A percentile compares a stretch with the other conserved stretches of the same genome.
Conservation (phyloP, 2,329 filamentous ascomycete species). For the Colletotrichum spaethianum region DNA sequence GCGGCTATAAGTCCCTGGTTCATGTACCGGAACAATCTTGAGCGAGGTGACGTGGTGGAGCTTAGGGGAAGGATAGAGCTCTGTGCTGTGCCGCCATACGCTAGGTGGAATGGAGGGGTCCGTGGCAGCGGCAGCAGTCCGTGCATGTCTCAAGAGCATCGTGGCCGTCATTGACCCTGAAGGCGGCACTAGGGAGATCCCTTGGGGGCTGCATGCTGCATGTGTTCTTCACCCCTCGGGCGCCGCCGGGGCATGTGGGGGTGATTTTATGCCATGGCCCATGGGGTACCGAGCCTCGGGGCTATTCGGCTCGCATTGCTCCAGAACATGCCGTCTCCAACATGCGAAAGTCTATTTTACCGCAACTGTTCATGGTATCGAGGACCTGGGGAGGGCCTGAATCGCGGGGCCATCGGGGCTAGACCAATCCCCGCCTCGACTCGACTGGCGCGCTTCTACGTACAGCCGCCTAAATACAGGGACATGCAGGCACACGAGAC, state of each 20-base stretch:
- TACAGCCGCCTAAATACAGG: constrained; percentile 12
- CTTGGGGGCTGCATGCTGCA: constrained; percentile 26
- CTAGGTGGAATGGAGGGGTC: constrained; percentile 24
- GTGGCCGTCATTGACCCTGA: constrained; percentile 29
- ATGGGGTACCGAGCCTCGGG: constrained; percentile 24
- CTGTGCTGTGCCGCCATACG: constrained; percentile 12
- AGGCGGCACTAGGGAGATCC: constrained; percentile 30
- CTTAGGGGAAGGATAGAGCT: constrained; percentile 9
- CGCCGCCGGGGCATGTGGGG: constrained; percentile 32
- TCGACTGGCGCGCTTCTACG: constrained; percentile 40
- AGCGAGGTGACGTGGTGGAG: constrained; percentile 38
- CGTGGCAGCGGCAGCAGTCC: constrained; percentile 5
- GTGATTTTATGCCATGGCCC: too few species aligned
- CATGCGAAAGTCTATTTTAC: constrained; percentile 30
- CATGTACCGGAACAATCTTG: constrained; percentile 36
- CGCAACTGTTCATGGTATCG: neutral
- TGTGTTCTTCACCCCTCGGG: constrained; percentile 28
- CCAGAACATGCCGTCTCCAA: constrained; percentile 23
- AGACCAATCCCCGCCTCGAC: constrained; percentile 34
- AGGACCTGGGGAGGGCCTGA: constrained; percentile 22
- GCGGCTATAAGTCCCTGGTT: constrained; percentile 36
- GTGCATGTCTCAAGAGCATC: constrained; percentile 24
- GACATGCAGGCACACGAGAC: constrained; percentile 3
- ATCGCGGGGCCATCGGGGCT: constrained; percentile 36
- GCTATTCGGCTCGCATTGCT: constrained; percentile 35